phyloP scores from a whole-genome alignment of 2,329 filamentous ascomycete species.

The Penicillium janthinellum region DNA sequence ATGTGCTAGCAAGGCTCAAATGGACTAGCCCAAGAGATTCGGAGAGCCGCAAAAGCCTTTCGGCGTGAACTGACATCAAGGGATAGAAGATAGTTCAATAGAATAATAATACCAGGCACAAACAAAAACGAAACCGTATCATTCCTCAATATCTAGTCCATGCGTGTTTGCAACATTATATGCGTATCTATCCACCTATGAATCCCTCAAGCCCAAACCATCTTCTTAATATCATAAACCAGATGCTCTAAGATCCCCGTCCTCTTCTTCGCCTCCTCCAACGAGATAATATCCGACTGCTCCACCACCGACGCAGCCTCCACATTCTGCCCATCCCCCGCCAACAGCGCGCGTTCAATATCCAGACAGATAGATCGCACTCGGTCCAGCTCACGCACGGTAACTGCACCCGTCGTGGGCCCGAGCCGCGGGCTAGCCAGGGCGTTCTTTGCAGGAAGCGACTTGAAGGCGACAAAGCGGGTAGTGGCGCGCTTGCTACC shows the following conservation, averaged over 20 bases:
- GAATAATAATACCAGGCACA: neutral
- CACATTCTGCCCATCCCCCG: constrained; percentile 47
- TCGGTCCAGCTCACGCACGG: constrained; percentile 54
- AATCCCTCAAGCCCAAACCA: constrained; percentile 70
- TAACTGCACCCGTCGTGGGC: constrained; percentile 15
- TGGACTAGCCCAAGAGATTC: no score
- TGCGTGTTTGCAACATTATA: neutral
- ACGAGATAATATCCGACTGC: constrained; percentile 73
- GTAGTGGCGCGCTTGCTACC: constrained; percentile 32
- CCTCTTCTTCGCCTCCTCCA: constrained; percentile 81
- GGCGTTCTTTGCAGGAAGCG: constrained; percentile 41
- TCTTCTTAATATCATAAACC: constrained; percentile 86
- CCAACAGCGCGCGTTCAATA: constrained; percentile 68
- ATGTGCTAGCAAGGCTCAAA: no score
- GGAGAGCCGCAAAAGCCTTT: no score
- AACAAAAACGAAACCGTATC: neutral
- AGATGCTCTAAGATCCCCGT: constrained; percentile 85
- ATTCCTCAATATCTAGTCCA: neutral
- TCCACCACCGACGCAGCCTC: constrained; percentile 48
- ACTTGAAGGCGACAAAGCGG: constrained; percentile 48
- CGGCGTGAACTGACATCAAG: no score
- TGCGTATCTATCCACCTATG: neutral
- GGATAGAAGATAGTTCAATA: no score
- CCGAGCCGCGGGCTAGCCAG: constrained; percentile 25
- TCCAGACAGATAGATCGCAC: constrained; percentile 71